These are phyloP conservation scores for Epichloe coenophiala DNA, from an alignment of 2,329 filamentous ascomycete genomes.

Conservation along the genomic window DNA sequence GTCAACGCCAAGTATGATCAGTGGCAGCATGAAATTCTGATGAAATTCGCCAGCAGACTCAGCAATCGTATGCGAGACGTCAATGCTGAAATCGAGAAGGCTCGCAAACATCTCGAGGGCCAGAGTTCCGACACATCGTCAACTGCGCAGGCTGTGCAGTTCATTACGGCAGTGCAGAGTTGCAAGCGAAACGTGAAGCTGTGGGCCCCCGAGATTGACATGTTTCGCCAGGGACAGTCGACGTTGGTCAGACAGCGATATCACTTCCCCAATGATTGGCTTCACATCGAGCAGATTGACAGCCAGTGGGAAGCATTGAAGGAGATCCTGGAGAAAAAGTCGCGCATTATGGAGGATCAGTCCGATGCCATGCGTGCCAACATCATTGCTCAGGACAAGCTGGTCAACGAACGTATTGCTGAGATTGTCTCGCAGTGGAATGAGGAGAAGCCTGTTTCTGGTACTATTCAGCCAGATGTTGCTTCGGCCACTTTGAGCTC, in stretches of 20 bases:
- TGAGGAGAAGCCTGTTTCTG: constrained; percentile 92
- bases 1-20: constrained; percentile 99
- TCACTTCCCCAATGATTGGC: constrained; percentile 86
- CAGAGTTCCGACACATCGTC: constrained; percentile 90
- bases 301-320: constrained; percentile 91
- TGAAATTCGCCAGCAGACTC: constrained; percentile 82
- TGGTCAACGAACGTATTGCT: constrained; percentile 75
- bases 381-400: constrained; percentile 84
- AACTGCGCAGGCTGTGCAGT: constrained; percentile 91
- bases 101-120: constrained; percentile 76
- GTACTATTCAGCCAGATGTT: constrained; percentile 79
- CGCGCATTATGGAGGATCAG: constrained; percentile 91
- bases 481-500: constrained; percentile 68
- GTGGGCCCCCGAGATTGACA: constrained; percentile 87
- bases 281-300: constrained; percentile 91
- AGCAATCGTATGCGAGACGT: constrained; percentile 86
- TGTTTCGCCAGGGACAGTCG: constrained; percentile 90
- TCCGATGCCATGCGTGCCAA: constrained; percentile 90
- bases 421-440: constrained; percentile 84
- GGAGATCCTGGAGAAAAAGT: constrained; percentile 82
- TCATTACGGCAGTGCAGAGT: constrained; percentile 95
- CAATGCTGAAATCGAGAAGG: constrained; percentile 81
- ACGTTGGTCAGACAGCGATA: constrained; percentile 85
- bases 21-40: constrained; percentile 95
- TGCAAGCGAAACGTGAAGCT: constrained; percentile 87